Evolutionary conservation across 306 rosid species (phyloP).

Genomic region (Benincasa hispida): DNA sequence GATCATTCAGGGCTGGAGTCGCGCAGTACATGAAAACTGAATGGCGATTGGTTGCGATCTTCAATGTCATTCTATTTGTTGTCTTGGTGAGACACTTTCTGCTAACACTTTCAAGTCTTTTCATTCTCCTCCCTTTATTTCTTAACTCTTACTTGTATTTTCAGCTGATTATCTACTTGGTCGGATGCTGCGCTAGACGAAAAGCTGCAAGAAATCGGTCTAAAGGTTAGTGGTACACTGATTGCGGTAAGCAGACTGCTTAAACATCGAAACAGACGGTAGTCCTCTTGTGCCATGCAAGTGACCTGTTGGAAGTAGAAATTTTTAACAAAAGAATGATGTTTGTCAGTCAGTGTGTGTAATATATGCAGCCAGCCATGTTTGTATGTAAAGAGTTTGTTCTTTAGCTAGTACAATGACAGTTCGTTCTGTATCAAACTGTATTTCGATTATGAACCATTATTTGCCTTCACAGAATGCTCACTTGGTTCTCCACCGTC

Average conservation of each 20-base stretch:
- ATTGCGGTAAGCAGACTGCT: not conserved
- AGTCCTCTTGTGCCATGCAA: not conserved
- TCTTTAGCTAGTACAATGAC: not conserved
- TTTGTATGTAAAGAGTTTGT: constrained; percentile 1
- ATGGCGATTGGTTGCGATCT: constrained; percentile 90
- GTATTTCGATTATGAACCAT: not conserved
- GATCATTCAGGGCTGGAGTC: constrained; percentile 73
- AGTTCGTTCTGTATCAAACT: not conserved
- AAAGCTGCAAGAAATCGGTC: constrained; percentile 4
- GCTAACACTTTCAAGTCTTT: not conserved
- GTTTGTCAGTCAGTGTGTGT: not conserved
- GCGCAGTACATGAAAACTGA: constrained; percentile 95
- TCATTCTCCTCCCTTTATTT: not conserved
- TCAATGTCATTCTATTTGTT: constrained; percentile 52
- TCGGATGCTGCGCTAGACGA: constrained; percentile 8
- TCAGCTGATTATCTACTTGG: constrained; percentile 7
- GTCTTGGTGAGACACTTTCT: constrained; percentile 45
- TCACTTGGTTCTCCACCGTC: not conserved
- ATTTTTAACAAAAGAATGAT: not conserved
- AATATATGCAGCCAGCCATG: constrained; percentile 1
- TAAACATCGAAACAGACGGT: not conserved
- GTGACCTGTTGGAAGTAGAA: not conserved
- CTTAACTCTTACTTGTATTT: not conserved
- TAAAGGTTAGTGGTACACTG: not conserved
- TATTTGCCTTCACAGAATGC: not conserved